Evolutionary conservation across 169 alveolate genomes (phyloP).

Genomic region (Plasmodium adleri): DNA sequence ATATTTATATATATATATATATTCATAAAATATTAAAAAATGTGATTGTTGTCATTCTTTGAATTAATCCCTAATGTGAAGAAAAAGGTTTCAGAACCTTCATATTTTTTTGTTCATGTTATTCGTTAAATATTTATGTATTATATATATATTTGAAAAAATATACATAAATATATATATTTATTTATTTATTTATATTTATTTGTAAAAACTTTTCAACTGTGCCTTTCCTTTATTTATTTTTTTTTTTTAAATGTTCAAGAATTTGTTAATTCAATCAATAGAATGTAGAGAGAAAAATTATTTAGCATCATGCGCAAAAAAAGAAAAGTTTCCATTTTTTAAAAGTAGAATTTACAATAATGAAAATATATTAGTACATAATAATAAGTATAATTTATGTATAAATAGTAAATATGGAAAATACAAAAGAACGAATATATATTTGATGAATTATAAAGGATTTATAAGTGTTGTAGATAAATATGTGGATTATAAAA

Average conservation of each 20-base stretch:
- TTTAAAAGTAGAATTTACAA: background rate
- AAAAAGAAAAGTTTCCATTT: conserved; percentile 9
- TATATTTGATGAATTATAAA: conserved; percentile 11
- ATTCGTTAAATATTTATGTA: too few relatives aligned
- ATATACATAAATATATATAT: too few relatives aligned
- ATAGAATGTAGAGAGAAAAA: conserved; percentile 24
- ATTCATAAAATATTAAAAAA: too few relatives aligned
- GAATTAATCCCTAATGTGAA: too few relatives aligned
- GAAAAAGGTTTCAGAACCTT: too few relatives aligned
- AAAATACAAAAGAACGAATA: background rate
- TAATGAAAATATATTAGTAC: background rate
- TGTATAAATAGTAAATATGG: conserved; percentile 2
- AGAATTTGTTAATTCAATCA: conserved; percentile 8
- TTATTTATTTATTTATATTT: too few relatives aligned
- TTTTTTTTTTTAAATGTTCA: conserved; percentile 34
- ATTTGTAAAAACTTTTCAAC: too few relatives aligned
- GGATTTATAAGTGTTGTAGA: conserved; percentile 14
- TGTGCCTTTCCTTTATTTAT: too few relatives aligned
- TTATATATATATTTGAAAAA: too few relatives aligned
- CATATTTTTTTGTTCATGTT: too few relatives aligned
- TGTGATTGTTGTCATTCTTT: too few relatives aligned
- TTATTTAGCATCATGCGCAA: conserved; percentile 9
- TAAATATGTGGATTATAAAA: conserved; percentile 1
- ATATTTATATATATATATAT: too few relatives aligned
- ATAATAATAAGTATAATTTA: conserved; percentile 1